Conservation (phyloP, 2,329 filamentous ascomycete species). For the Sarocladiaceae sp. region DNA sequence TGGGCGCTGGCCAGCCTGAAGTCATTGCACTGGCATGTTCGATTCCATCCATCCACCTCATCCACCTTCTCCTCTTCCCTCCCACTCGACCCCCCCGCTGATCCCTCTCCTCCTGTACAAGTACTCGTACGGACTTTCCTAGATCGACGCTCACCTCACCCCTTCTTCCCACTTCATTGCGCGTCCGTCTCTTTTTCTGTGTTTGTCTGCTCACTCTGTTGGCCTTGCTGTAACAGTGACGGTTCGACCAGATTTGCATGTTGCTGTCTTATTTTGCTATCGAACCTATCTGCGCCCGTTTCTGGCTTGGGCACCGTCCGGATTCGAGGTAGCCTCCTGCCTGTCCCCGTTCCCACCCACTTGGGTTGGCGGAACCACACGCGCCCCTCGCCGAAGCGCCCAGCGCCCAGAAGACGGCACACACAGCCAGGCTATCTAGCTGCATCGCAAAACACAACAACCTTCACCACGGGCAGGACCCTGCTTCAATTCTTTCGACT, state of each 20-base stretch:
- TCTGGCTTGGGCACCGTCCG: slow-evolving; percentile 3
- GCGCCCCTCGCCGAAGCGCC: not conserved
- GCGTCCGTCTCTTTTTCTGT: not conserved
- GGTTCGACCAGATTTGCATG: too few relatives aligned
- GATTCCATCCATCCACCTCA: not conserved
- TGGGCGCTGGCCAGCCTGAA: too few relatives aligned
- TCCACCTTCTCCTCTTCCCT: slow-evolving; percentile 1
- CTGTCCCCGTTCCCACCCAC: slow-evolving; percentile 4
- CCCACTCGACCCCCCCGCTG: not conserved
- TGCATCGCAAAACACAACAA: slow-evolving; percentile 2
- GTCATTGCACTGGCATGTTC: too few relatives aligned
- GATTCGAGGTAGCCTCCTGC: too few relatives aligned
- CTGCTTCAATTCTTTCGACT: slow-evolving; percentile 7
- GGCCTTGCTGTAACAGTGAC: not conserved
- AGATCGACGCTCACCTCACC: not conserved
- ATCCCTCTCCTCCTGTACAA: slow-evolving; percentile 2
- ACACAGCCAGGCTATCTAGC: slow-evolving; percentile 2
- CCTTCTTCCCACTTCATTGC: not conserved
- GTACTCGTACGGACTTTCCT: not conserved
- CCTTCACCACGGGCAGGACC: slow-evolving; percentile 8
- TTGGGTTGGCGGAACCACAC: not conserved
- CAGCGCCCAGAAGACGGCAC: slow-evolving; percentile 3
- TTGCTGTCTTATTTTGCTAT: not conserved
- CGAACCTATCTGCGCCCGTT: not conserved
- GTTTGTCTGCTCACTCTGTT: not conserved